Base-by-base conservation (phyloP, 108 stramenopile genomes). In the Asterionellopsis glacialis region DNA sequence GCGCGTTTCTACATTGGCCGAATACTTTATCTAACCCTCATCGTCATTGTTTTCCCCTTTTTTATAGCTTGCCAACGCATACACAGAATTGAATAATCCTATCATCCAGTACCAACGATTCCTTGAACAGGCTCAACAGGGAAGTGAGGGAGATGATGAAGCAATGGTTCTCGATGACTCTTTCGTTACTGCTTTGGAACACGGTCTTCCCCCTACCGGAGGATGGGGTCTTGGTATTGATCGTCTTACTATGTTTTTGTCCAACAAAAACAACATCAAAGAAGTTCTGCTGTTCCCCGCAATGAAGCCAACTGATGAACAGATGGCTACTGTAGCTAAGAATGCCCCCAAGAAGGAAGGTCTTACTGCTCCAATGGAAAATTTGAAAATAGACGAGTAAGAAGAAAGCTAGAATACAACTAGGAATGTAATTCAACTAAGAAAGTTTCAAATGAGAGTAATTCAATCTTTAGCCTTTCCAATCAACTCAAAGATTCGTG, bases 51-150 rank as follows among this genome's bases (percentile, higher is more conserved):
- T 40, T 15, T n/a, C n/a, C n/a, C n/a, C 16, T 52, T 19, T 27
- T 49, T 67, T 68, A 22, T 53, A 93, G 96, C 77, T 98, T 52
- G 96, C 95, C 62, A 99, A 99, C 76, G 99, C 99, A 11, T 99
- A 99, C 90, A 99, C 99, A n/a, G 99, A 99, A 84, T 92, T 99
- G 79, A 99, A 99, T 76, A 87, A 98, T 61, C 99, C 99, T 12
- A 78, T 85, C 41, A 90, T 97, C 26, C 99, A 99, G 75, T 86
- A 88, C 72, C 65, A 85, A 59, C 88, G 96, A 21, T 98, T 98
- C 68, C 76, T 90, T 57, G 95, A 93, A 59, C 99, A 98, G 77
- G 95, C 96, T 67, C 81, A 81, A 73, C 90, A 91, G 22, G 91
- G 91, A 55, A 88, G 85, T 42, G 89, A 85, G 23, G 99, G 99